Evolutionary conservation across 2,329 filamentous ascomycete genomes (phyloP), one percentile per base, ranked within the genome.

Genomic region (Pyrenophora seminiperda): DNA sequence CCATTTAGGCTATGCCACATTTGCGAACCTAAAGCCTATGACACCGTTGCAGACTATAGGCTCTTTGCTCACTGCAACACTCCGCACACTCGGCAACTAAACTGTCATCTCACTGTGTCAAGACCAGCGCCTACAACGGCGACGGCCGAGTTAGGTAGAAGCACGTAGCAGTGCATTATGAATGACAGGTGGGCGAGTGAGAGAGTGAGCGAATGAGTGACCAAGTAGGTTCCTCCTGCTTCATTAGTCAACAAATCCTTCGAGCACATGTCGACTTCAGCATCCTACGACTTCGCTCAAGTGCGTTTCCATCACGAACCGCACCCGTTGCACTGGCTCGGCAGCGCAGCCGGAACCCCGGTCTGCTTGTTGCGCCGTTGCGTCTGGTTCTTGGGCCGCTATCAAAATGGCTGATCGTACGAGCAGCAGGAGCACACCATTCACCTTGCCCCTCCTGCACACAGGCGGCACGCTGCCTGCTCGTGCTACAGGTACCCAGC

Each of bases 1-100:
- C 66, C 63, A 63, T 68, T 71, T 71, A 71, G 67, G 63, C 65
- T 52, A 43, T 67, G 62, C 37, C 9, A 27, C 24, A 10, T 27
- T 27, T 27, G 24, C 24, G 24, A 27, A 27, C 24, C 24, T n/a
- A 27, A 11, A 27, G 24, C 9, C 24, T 27, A 27, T 27, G 24
- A 50, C 9, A 33, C 39, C 38, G 34, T 40, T 34, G 31, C 50
- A 43, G 50, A 45, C 47, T 47, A 62, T 50, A 57, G 55, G 57
- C 51, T 50, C 59, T 11, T 27, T 27, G 24, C 24, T 53, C 37
- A 46, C 29, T 54, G 36, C 44, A 57, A 42, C 39, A 46, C 32
- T 39, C 44, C 5, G 41, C 41, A 36, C 41, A 36, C 36, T 43
- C n/a, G 44, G 46, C 52, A 31, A 43, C 40, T 30, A 32, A 36